phyloP scores from a whole-genome alignment of 805 yeast species.

The Yamadazyma endophytica region DNA sequence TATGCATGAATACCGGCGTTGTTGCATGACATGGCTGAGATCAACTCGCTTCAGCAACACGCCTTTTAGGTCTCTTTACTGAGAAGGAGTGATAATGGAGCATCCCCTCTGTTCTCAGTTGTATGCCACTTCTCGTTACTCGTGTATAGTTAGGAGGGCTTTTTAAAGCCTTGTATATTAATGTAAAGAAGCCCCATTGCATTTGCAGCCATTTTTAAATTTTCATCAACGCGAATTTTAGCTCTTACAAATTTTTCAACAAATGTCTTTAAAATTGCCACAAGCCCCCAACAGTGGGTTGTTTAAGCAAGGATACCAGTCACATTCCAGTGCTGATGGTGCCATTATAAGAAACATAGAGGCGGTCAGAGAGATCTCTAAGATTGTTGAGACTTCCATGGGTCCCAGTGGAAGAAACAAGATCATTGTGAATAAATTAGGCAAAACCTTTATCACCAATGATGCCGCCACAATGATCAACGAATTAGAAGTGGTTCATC shows the following conservation, averaged over 20 bases:
- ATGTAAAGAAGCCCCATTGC: background rate
- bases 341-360: conserved; percentile 89
- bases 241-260: background rate
- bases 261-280: conserved; percentile 87
- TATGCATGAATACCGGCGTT: no score
- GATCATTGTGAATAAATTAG: conserved; percentile 85
- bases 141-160: no score
- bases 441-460: conserved; percentile 83
- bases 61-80: no score
- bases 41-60: no score
- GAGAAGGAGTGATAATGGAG: no score
- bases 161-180: background rate
- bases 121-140: no score
- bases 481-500: conserved; percentile 92
- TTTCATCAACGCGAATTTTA: background rate
- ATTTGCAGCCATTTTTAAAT: background rate
- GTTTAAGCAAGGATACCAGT: conserved; percentile 92
- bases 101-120: no score
- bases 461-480: conserved; percentile 98
- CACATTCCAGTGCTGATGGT: conserved; percentile 86
- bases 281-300: conserved; percentile 90
- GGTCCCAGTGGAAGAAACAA: conserved; percentile 98
- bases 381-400: conserved; percentile 88
- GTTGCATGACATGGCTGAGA: no score
- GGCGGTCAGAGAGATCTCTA: conserved; percentile 90